Conservation (phyloP, 306 rosid genomes). For the Neltuma alba region DNA sequence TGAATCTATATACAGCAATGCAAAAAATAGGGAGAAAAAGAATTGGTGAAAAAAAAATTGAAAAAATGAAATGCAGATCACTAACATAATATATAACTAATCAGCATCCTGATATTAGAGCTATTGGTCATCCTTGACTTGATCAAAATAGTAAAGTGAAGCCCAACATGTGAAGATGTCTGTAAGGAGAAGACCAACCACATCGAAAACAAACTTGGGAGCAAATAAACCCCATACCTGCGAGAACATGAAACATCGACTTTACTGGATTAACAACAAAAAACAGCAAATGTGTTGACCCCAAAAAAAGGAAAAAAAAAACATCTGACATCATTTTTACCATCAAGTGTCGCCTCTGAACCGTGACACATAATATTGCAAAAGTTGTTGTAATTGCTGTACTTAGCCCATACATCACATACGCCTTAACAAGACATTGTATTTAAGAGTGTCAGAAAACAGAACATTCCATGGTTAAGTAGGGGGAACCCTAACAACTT, state of each 20-base stretch:
- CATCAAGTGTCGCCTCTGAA: conserved; percentile 98
- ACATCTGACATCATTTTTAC: conserved; percentile 40
- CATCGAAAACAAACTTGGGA: conserved; percentile 92
- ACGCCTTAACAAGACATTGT: conserved; percentile 54
- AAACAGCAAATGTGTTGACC: neutral
- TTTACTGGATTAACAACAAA: conserved; percentile 22
- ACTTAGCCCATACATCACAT: conserved; percentile 72
- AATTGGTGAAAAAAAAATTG: neutral
- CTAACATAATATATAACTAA: neutral
- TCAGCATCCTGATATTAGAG: conserved; percentile 26
- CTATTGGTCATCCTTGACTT: conserved; percentile 35
- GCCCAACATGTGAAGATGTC: conserved; percentile 75
- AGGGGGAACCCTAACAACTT: conserved; percentile 6
- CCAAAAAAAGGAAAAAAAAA: conserved; percentile 20
- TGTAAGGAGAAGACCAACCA: conserved; percentile 68
- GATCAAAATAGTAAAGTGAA: conserved; percentile 65
- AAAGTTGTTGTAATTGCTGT: conserved; percentile 66
- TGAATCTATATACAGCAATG: conserved; percentile 6
- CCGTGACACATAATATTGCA: conserved; percentile 76
- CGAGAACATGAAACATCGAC: conserved; percentile 29
- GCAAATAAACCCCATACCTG: conserved; percentile 99
- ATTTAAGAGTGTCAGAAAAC: conserved; percentile 19
- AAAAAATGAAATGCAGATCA: neutral
- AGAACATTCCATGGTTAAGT: conserved; percentile 32
- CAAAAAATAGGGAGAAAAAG: neutral